A percentile compares a stretch with the other conserved stretches of the same genome.
Evolutionary conservation across 2,329 filamentous ascomycete species (phyloP).

Genomic region (Cercospora beticola): DNA sequence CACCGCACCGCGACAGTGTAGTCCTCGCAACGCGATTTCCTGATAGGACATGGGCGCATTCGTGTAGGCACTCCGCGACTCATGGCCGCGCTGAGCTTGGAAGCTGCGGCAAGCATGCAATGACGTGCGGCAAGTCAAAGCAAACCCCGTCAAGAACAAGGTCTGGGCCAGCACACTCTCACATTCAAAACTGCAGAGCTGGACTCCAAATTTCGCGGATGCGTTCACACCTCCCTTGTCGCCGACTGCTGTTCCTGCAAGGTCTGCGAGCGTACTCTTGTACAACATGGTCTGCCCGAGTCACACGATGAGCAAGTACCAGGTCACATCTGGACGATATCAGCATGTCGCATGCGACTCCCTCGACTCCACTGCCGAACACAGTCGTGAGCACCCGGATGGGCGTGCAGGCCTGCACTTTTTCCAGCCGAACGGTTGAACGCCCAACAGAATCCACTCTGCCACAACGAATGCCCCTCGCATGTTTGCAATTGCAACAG

Average conservation of each 20-base stretch:
- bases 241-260: background rate
- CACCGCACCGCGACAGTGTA: background rate
- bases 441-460: background rate
- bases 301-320: background rate
- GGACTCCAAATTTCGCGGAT: slow-evolving; percentile 3
- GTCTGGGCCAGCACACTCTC: background rate
- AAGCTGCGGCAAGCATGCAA: slow-evolving; percentile 1
- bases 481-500: background rate
- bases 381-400: background rate
- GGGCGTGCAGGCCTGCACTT: background rate
- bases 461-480: background rate
- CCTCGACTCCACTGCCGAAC: background rate
- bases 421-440: background rate
- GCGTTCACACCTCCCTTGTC: background rate
- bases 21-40: background rate
- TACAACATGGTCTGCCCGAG: background rate
- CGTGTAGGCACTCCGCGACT: background rate
- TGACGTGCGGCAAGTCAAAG: slow-evolving; percentile 3
- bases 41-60: background rate
- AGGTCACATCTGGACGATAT: background rate
- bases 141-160: background rate
- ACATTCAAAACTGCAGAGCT: background rate
- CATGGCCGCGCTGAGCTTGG: background rate
- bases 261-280: background rate
- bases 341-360: background rate